Evolutionary conservation across 306 rosid genomes (phyloP).

Genomic region (Vigna radiata): DNA sequence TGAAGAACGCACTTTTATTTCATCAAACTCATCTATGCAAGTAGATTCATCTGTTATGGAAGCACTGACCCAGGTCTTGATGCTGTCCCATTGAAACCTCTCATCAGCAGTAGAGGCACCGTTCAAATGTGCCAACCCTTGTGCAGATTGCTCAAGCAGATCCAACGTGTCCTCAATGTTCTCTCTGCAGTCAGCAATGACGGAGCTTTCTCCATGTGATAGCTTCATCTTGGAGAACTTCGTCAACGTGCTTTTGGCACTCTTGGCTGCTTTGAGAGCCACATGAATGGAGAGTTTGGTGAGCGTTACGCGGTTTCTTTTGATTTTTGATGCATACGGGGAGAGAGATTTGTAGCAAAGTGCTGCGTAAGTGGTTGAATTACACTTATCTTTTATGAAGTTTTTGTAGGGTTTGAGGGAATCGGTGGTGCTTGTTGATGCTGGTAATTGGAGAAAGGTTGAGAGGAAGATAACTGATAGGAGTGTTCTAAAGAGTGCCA

Average conservation of each 20-base stretch:
- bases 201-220: slow-evolving; percentile 36
- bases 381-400: slow-evolving; percentile 48
- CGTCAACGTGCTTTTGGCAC: not conserved
- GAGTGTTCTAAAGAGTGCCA: slow-evolving; percentile 43
- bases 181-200: slow-evolving; percentile 49
- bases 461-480: slow-evolving; percentile 40
- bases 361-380: slow-evolving; percentile 46
- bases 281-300: slow-evolving; percentile 40
- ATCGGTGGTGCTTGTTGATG: not conserved
- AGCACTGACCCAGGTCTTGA: slow-evolving; percentile 65
- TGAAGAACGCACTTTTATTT: slow-evolving; percentile 28
- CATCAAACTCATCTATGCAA: slow-evolving; percentile 57
- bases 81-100: slow-evolving; percentile 37
- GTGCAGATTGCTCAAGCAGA: slow-evolving; percentile 40
- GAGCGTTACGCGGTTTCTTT: slow-evolving; percentile 43
- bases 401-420: slow-evolving; percentile 30
- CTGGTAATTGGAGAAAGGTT: slow-evolving; percentile 26
- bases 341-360: slow-evolving; percentile 53
- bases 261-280: slow-evolving; percentile 37
- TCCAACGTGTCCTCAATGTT: slow-evolving; percentile 39
- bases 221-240: slow-evolving; percentile 33
- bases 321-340: slow-evolving; percentile 48
- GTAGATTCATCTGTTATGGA: slow-evolving; percentile 52
- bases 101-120: not conserved
- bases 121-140: slow-evolving; percentile 24